These are phyloP conservation scores for Emydomyces testavorans DNA, from an alignment of 2,329 filamentous ascomycete genomes.

Conservation along the genomic window DNA sequence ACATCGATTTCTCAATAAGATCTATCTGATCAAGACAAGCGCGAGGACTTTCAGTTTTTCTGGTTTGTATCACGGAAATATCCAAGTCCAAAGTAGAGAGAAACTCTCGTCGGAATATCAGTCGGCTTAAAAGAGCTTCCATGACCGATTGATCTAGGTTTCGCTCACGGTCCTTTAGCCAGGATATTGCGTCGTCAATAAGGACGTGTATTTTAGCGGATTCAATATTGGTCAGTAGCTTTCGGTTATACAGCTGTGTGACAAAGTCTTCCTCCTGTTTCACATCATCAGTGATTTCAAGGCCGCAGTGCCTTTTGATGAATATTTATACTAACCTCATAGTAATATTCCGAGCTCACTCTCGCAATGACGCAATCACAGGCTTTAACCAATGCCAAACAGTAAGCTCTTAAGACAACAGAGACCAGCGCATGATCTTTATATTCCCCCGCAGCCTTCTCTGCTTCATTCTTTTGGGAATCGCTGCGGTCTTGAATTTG, in stretches of 20 bases:
- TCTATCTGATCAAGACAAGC: slow-evolving; percentile 38
- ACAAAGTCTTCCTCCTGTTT: slow-evolving; percentile 87
- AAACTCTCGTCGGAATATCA: slow-evolving; percentile 52
- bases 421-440: slow-evolving; percentile 39
- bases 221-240: slow-evolving; percentile 56
- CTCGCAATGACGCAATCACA: slow-evolving; percentile 67
- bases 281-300: slow-evolving; percentile 7
- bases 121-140: slow-evolving; percentile 51
- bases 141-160: slow-evolving; percentile 29
- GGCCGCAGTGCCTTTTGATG: neutral
- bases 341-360: slow-evolving; percentile 75
- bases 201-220: slow-evolving; percentile 44
- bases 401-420: slow-evolving; percentile 69
- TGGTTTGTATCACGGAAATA: slow-evolving; percentile 24
- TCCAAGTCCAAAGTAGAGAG: slow-evolving; percentile 32
- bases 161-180: slow-evolving; percentile 35
- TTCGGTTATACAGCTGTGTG: slow-evolving; percentile 76
- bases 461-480: slow-evolving; percentile 17
- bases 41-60: slow-evolving; percentile 23
- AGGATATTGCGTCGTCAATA: slow-evolving; percentile 45
- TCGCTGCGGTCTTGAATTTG: neutral
- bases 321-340: slow-evolving; percentile 52
- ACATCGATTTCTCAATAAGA: slow-evolving; percentile 48
- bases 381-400: slow-evolving; percentile 68
- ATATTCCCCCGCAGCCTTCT: neutral